Evolutionary conservation across 2,329 filamentous ascomycete species (phyloP).

Genomic region (Tolypocladium paradoxum): DNA sequence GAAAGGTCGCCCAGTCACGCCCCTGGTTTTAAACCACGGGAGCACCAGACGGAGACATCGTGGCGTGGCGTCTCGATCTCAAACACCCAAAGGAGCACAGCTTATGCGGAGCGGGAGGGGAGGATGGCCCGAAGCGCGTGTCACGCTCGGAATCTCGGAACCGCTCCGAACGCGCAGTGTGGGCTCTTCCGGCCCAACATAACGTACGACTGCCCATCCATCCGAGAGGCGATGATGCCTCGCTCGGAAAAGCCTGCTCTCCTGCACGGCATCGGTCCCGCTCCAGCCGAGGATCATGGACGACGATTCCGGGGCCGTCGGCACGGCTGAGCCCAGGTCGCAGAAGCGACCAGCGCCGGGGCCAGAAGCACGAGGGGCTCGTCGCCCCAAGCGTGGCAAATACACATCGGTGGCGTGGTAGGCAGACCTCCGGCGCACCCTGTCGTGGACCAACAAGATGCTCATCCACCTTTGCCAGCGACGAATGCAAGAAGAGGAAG

Average conservation of each 20-base stretch:
- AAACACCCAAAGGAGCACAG: not conserved
- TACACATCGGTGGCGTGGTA: slow-evolving; percentile 27
- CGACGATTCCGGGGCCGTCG: not conserved
- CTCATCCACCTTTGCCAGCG: slow-evolving; percentile 11
- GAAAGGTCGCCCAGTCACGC: not conserved
- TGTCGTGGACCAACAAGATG: not conserved
- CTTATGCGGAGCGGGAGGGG: not conserved
- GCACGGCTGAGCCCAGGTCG: not conserved
- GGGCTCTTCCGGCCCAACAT: not conserved
- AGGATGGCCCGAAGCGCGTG: not conserved
- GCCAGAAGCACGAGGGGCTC: not conserved
- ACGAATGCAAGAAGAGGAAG: slow-evolving; percentile 30
- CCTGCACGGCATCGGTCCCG: not conserved
- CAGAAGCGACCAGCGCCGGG: slow-evolving; percentile 4
- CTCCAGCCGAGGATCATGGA: not conserved
- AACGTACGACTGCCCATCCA: not conserved
- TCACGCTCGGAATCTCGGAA: not conserved
- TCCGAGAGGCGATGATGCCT: not conserved
- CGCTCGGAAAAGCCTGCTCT: not conserved
- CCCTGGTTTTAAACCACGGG: not conserved
- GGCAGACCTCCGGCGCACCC: slow-evolving; percentile 1
- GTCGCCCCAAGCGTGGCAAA: slow-evolving; percentile 21
- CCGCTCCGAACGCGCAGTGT: not conserved
- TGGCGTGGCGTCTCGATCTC: not conserved
- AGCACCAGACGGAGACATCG: not conserved